A percentile compares a stretch with the other conserved stretches of the same genome.
phyloP scores from a whole-genome alignment of 345 rosid genomes.

The Salix viminalis region DNA sequence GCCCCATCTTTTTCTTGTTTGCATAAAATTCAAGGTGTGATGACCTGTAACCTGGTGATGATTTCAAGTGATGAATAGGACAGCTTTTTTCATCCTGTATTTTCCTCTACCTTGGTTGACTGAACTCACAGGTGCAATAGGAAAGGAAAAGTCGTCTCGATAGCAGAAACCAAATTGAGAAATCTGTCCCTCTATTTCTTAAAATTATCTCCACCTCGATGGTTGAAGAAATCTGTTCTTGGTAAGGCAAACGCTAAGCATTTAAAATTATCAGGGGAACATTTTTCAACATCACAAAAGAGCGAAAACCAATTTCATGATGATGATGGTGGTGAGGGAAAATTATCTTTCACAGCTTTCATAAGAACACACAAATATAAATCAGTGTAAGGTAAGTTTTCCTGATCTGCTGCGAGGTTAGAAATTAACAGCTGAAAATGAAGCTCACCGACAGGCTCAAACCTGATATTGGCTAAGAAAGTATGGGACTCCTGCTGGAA shows the following conservation, averaged over 20 bases:
- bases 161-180: not conserved
- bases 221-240: not conserved
- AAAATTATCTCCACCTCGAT: not conserved
- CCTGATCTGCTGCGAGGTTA: not conserved
- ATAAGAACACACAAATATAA: not conserved
- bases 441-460: not conserved
- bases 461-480: not conserved
- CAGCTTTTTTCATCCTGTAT: not conserved
- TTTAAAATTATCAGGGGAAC: not conserved
- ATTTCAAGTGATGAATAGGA: not conserved
- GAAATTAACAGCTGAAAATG: not conserved
- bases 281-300: not conserved
- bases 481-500: not conserved
- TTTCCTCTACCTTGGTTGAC: not conserved
- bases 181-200: not conserved
- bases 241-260: not conserved
- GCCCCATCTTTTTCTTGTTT: not conserved
- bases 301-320: not conserved
- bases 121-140: not conserved
- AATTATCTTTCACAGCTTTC: not conserved
- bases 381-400: not conserved
- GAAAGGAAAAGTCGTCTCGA: not conserved
- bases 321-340: not conserved
- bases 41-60: constrained; percentile 7
- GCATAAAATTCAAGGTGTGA: constrained; percentile 6